phyloP scores from a whole-genome alignment of 2,329 filamentous ascomycete genomes.

The Alternaria tenuissima region DNA sequence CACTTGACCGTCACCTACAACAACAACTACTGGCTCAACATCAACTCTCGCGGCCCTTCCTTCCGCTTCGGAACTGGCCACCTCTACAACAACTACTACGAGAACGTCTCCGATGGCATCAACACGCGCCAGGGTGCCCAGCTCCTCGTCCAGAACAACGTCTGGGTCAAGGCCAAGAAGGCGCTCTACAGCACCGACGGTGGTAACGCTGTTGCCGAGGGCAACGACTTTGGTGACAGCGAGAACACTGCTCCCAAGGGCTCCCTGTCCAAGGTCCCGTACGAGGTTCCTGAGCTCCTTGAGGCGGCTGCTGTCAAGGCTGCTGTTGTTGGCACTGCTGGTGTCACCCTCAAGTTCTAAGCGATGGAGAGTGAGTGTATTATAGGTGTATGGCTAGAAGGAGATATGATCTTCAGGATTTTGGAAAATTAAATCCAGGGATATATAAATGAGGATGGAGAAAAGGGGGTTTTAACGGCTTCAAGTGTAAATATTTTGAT shows the following conservation, averaged over 20 bases:
- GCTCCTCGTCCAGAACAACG: constrained; percentile 54
- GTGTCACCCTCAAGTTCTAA: constrained; percentile 44
- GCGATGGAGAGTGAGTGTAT: neutral
- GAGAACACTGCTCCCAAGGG: constrained; percentile 45
- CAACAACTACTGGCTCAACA: constrained; percentile 71
- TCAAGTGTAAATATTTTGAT: constrained; percentile 6
- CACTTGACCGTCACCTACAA: constrained; percentile 70
- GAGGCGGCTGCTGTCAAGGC: constrained; percentile 46
- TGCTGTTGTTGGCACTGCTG: constrained; percentile 52
- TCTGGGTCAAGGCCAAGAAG: constrained; percentile 46
- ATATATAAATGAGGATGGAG: neutral
- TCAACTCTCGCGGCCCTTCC: constrained; percentile 70
- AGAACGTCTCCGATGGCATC: constrained; percentile 50
- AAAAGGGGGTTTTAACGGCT: neutral
- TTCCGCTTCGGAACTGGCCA: constrained; percentile 73
- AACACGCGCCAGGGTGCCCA: constrained; percentile 55
- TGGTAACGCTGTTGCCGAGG: constrained; percentile 50
- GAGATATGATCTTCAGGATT: neutral
- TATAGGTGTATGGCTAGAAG: neutral
- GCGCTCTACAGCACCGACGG: constrained; percentile 45
- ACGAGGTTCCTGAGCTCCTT: constrained; percentile 44
- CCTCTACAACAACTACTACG: constrained; percentile 63
- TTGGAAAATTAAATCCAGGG: neutral
- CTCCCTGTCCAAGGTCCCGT: constrained; percentile 46
- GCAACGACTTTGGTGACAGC: constrained; percentile 52